These are phyloP conservation scores for Chimonanthus praecox DNA, from an alignment of 164 flowering plant genomes.

Conservation along the genomic window DNA sequence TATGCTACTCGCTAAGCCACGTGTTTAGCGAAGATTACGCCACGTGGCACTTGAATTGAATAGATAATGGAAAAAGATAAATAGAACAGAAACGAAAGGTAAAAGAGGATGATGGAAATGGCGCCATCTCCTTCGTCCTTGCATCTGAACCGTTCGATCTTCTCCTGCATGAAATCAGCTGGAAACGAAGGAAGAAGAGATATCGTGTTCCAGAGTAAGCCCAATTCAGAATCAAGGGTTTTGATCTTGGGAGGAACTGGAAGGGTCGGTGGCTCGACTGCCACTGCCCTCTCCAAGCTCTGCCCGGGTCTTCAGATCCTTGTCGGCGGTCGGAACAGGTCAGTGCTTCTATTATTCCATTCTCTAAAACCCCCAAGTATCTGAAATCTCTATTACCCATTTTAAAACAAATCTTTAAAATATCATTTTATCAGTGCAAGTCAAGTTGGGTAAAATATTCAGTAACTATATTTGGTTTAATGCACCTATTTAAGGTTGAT, in stretches of 20 bases:
- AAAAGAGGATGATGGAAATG: not conserved
- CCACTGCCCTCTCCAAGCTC: slow-evolving; percentile 67
- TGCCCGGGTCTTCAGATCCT: slow-evolving; percentile 61
- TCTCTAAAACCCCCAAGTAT: not conserved
- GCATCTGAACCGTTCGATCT: slow-evolving; percentile 2
- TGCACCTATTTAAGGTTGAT: no score
- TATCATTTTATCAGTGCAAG: not conserved
- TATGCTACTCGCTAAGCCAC: no score
- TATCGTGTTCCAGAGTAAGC: slow-evolving; percentile 11
- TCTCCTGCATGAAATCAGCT: slow-evolving; percentile 17
- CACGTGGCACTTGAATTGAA: no score
- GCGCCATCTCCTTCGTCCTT: not conserved
- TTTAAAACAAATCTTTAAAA: no score
- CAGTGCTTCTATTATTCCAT: not conserved
- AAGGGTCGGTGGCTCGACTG: slow-evolving; percentile 94
- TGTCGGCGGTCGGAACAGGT: slow-evolving; percentile 83
- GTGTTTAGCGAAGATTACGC: no score
- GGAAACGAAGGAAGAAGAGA: slow-evolving; percentile 12
- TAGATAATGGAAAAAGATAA: not conserved
- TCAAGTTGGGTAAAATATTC: not conserved
- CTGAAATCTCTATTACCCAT: not conserved
- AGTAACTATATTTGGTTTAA: no score
- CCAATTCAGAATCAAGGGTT: slow-evolving; percentile 39
- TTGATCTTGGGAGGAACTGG: slow-evolving; percentile 89
- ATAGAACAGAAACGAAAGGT: not conserved